Evolutionary conservation across 73 alveolate genomes (phyloP), one percentile per base, ranked within the genome.

Genomic region (Stentor roeselii): DNA sequence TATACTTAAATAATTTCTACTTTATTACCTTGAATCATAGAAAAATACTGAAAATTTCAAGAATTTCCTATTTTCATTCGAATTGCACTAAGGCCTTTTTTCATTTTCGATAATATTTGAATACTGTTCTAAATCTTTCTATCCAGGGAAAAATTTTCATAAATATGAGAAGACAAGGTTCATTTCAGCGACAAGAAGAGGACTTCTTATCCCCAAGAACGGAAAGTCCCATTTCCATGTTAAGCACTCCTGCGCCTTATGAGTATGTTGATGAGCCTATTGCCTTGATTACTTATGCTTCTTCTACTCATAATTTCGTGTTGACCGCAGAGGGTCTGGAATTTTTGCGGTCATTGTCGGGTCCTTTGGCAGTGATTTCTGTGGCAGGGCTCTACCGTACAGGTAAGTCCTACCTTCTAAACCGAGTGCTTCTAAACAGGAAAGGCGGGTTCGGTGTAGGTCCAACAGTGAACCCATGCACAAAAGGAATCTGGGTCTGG

Each of bases 401-500:
- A 40, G 99, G 99, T n/a, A 97, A 97, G 87, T 88, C 96, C 34
- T 97, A 97, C 92, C 92, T 97, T 83, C 95, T 97, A 90, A 97
- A 97, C 90, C 86, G 98, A 86, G 91, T 97, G 96, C 92, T 97
- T 14, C 88, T 95, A 76, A 93, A 96, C 90, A 67, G 99, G 84
- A 61, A 86, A n/a, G 87, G 78, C 42, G 99, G 99, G 14, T 97
- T 97, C 89, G 98, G 98, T 59, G 99, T 96, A 0, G 99, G 99
- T 4, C 98, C 98, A 39, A 90, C 98, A 2, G 90, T 95, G 35
- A 88, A 92, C 59, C 97, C 98, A n/a, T 96, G 99, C 84, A 98
- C 99, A 14, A 95, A 96, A 87, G 99, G 99, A 3, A 77, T 98
- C 2, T 98, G 99, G 99, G 96, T 98, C 15, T 98, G 99, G 99